Evolutionary conservation across 2,329 filamentous ascomycete genomes (phyloP).

Genomic region (Colletotrichum cereale): DNA sequence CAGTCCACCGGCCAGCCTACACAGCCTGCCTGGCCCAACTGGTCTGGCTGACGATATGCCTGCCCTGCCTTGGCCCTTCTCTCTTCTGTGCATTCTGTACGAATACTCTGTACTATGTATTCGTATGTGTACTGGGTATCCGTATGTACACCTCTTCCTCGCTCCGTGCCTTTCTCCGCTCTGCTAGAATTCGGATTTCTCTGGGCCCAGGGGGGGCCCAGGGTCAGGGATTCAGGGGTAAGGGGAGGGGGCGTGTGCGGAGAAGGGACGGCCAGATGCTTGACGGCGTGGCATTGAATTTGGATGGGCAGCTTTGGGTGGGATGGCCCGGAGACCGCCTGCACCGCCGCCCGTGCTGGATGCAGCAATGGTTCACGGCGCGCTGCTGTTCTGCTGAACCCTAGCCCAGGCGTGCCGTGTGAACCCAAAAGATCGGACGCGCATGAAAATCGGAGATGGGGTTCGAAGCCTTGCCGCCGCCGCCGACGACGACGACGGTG

Average conservation of each 20-base stretch:
- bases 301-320: constrained; percentile 17
- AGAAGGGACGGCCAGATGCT: constrained; percentile 20
- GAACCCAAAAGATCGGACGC: constrained; percentile 9
- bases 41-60: constrained; percentile 13
- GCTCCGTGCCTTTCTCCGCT: constrained; percentile 7
- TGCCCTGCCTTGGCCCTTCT: neutral
- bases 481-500: neutral
- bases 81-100: constrained; percentile 7
- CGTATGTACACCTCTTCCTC: neutral
- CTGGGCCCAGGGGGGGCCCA: constrained; percentile 17
- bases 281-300: constrained; percentile 25
- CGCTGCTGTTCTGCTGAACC: constrained; percentile 19
- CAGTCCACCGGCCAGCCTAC: constrained; percentile 12
- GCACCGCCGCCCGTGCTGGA: neutral
- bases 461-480: constrained; percentile 17
- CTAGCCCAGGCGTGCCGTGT: neutral
- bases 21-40: constrained; percentile 2
- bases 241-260: constrained; percentile 18
- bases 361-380: constrained; percentile 1
- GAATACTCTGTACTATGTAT: too few relatives aligned
- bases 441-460: constrained; percentile 16
- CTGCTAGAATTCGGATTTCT: constrained; percentile 18
- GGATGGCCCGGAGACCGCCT: constrained; percentile 35
- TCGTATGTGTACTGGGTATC: neutral
- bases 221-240: constrained; percentile 26